Evolutionary conservation across 140 eudicot species (phyloP), one percentile per base, ranked within the genome.

Genomic region (Bidens hawaiensis): DNA sequence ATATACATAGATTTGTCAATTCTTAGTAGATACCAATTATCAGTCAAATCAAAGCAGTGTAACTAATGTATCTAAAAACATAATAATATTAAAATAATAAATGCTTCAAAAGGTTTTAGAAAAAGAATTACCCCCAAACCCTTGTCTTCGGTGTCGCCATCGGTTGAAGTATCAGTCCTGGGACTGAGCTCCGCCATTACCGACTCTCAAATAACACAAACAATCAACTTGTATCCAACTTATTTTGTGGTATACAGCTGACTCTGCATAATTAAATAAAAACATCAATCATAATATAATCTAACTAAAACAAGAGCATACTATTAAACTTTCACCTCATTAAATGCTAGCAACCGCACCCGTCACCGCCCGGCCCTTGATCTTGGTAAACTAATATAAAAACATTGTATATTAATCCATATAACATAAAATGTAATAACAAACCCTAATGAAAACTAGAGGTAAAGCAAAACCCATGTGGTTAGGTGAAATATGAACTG

Each of bases 91-190:
- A 13, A 41, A n/a, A n/a, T n/a, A n/a, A n/a, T n/a, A n/a, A 60
- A 34, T 48, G 19, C 57, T 36, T 3, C 6, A 80, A 19, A 18
- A 65, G 41, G 18, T 48, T 18, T n/a, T n/a, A 26, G 2, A 23
- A 47, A 24, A 55, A 30, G 28, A 34, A 19, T 75, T 56, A 90
- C 97, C 95, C 88, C 83, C 60, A 64, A 26, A 46, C 71, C 74
- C 78, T 82, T 90, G 34, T 87, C 94, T 41, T 90, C 97, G 5
- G 90, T 90, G 58, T 87, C 94, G 23, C 82, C 97, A 76, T 90
- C 97, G 8, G 97, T 82, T 14, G 97, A 90, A 57, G 85, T 83
- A 80, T 90, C 97, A 56, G 94, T 79, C 81, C 82, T 83, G 31
- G 90, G 87, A 75, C 97, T 86, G 77, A 60, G 82, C 41, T 82